Evolutionary conservation across 352 stramenopile genomes (phyloP).

Genomic region (Pythium folliculosum): DNA sequence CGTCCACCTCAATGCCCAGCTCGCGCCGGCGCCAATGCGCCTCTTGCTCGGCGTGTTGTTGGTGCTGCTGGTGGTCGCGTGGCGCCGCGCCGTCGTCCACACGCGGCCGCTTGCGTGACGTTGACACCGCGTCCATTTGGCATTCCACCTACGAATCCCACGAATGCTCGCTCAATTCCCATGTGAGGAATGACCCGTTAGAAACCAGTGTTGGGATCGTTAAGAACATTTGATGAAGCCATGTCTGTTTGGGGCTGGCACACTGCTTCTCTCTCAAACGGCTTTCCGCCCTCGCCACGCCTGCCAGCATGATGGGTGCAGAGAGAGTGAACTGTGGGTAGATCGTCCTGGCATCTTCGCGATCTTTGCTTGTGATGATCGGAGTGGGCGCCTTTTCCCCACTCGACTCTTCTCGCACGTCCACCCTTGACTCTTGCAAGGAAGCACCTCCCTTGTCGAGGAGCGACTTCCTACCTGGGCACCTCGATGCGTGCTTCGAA

Average conservation of each 20-base stretch:
- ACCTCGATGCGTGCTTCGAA: not conserved
- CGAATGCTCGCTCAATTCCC: no score
- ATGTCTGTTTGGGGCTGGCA: not conserved
- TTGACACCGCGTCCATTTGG: not conserved
- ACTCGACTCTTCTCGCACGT: not conserved
- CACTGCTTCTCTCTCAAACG: no score
- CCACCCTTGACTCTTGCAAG: not conserved
- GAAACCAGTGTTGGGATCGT: not conserved
- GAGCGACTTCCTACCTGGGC: no score
- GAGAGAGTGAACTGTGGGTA: no score
- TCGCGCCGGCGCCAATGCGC: constrained; percentile 53
- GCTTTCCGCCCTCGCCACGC: no score
- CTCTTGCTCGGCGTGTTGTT: constrained; percentile 34
- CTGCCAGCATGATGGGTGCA: no score
- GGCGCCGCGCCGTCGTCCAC: not conserved
- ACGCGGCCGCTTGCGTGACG: constrained; percentile 9
- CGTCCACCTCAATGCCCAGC: constrained; percentile 45
- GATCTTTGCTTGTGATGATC: not conserved
- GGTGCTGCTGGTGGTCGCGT: not conserved
- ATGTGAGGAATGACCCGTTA: not conserved
- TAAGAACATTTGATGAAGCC: not conserved
- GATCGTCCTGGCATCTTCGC: no score
- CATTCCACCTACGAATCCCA: not conserved
- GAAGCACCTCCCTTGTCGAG: not conserved
- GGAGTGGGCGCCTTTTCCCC: not conserved